phyloP scores from a whole-genome alignment of 2,329 filamentous ascomycete genomes.

The Talaromyces amestolkiae region DNA sequence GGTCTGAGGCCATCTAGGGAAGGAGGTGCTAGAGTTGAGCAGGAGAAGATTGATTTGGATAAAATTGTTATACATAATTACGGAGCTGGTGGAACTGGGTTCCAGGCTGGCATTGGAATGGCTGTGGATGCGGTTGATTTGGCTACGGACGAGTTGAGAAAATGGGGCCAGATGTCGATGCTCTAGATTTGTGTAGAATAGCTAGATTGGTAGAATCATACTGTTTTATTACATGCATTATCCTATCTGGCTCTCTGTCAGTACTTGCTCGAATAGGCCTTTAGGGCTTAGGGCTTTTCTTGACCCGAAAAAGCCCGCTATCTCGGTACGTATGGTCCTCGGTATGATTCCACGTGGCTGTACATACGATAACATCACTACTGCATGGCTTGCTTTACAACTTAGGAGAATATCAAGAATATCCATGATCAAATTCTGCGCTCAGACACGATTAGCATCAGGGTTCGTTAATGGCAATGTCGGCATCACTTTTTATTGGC shows the following conservation, averaged over 20 bases:
- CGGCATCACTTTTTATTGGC: slow-evolving; percentile 11
- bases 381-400: neutral
- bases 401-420: neutral
- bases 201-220: neutral
- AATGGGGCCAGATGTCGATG: neutral
- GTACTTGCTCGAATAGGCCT: neutral
- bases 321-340: neutral
- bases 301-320: neutral
- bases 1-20: slow-evolving; percentile 46
- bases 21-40: slow-evolving; percentile 53
- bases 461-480: neutral
- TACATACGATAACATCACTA: neutral
- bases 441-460: neutral
- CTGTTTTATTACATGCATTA: neutral
- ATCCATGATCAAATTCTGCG: neutral
- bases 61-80: slow-evolving; percentile 54
- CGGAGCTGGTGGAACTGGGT: slow-evolving; percentile 61
- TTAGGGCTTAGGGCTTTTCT: neutral
- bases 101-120: slow-evolving; percentile 43
- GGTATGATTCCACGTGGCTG: neutral
- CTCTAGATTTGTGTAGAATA: neutral
- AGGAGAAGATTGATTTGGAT: slow-evolving; percentile 40
- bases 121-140: slow-evolving; percentile 13
- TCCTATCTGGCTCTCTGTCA: neutral
- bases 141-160: neutral